These are phyloP conservation scores for Colletotrichum tropicicola DNA, from an alignment of 2,329 filamentous ascomycete genomes.

Conservation along the genomic window DNA sequence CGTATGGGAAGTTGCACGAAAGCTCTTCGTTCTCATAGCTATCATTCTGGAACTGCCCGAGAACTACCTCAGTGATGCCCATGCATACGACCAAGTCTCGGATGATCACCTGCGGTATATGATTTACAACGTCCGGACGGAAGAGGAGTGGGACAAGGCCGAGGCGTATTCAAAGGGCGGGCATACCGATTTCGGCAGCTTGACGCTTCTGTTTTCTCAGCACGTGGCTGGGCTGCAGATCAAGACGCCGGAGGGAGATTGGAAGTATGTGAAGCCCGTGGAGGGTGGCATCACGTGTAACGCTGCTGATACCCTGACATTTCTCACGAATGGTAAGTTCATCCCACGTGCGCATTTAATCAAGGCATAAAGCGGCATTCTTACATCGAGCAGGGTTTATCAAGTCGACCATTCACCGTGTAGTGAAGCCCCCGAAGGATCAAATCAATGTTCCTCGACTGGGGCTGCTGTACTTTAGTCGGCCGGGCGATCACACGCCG, in stretches of 20 bases:
- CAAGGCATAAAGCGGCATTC: not conserved
- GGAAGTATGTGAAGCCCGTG: constrained; percentile 4
- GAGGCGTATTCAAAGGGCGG: not conserved
- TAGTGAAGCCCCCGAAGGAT: not conserved
- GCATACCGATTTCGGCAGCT: not conserved
- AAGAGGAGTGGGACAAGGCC: not conserved
- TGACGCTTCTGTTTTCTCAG: not conserved
- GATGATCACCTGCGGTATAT: constrained; percentile 2
- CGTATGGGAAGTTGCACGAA: not conserved
- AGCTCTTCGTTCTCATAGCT: not conserved
- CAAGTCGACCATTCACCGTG: not conserved
- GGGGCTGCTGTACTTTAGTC: constrained; percentile 3
- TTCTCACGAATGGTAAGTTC: not conserved
- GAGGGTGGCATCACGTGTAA: not conserved
- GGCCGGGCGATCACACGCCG: not conserved
- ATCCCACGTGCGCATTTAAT: too few relatives aligned
- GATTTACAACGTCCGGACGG: not conserved
- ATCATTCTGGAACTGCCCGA: not conserved
- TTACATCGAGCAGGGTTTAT: not conserved
- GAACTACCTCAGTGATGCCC: not conserved
- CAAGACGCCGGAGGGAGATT: not conserved
- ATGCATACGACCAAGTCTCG: not conserved
- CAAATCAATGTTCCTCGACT: not conserved
- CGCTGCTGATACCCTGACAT: not conserved
- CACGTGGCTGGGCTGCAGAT: not conserved